Evolutionary conservation across 768 basidiomycete genomes (phyloP), one percentile per base, ranked within the genome.

Genomic region (Pleurotus djamor): DNA sequence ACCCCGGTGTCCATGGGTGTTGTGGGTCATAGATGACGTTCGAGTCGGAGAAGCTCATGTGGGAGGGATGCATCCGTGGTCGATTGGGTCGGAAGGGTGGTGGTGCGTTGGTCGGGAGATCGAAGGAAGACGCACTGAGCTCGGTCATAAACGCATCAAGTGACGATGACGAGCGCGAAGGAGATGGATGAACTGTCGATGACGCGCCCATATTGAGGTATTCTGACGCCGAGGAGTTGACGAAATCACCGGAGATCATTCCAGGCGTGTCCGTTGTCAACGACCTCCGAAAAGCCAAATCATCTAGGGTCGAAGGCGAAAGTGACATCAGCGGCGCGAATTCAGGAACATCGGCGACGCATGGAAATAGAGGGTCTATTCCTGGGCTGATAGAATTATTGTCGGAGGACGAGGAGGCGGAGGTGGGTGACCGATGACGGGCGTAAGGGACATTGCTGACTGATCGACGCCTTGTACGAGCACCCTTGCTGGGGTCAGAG

Each of bases 91-190:
- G 37, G 37, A 32, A 44, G 41, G 14, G 37, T 12, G 41, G 9
- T 14, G 32, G 54, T 43, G 54, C 21, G 16, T 16, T 50, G 49
- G 49, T 12, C 4, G 54, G 12, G n/a, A 33, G 37, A 21, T 36
- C 13, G 52, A 36, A 33, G 21, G 44, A 56, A 14, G 54, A 56
- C 12, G 36, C 41, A 44, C 41, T 56, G 5, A 56, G 54, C 33
- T 56, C 54, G 9, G 21, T 45, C 54, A 56, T 56, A n/a, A 56
- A 32, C 13, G 54, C 54, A 21, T 56, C 54, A 8, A 56, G 54
- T 10, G 54, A 54, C 3, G 52, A 56, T 12, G 54, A 17, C 21
- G 36, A 28, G 36, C n/a, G 54, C 32, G 54, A 17, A 12, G 41
- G 13, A 16, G 33, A 35, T 54, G 52, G 38, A 14, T 56, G 17